Conservation (phyloP, 2,329 filamentous ascomycete genomes). For the Penicillium sp. region DNA sequence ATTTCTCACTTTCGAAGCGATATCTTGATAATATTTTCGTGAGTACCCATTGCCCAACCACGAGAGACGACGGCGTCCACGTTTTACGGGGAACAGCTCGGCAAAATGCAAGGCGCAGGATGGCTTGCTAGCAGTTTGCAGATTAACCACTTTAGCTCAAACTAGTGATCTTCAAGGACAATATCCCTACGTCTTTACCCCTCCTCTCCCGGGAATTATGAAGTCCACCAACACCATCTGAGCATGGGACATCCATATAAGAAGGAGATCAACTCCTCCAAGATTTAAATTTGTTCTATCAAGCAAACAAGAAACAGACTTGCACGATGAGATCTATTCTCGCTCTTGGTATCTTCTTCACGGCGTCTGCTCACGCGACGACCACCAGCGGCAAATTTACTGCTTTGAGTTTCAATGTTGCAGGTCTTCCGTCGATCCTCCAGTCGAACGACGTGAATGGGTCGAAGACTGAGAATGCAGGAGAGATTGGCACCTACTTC, state of each 20-base stretch:
- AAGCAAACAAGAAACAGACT: neutral
- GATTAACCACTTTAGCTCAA: slow-evolving; percentile 4
- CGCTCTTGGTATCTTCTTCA: slow-evolving; percentile 11
- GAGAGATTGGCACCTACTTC: slow-evolving; percentile 63
- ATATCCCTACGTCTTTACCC: neutral
- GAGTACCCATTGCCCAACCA: slow-evolving; percentile 4
- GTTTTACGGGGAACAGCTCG: slow-evolving; percentile 3
- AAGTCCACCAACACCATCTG: slow-evolving; percentile 1
- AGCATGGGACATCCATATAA: slow-evolving; percentile 9
- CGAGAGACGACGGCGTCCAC: neutral
- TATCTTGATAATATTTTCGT: neutral
- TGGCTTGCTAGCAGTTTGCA: slow-evolving; percentile 7
- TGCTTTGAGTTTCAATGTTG: slow-evolving; percentile 64
- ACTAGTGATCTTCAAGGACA: neutral
- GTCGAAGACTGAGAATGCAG: slow-evolving; percentile 65
- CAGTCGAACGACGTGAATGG: slow-evolving; percentile 67
- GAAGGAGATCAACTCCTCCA: neutral
- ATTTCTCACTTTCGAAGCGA: neutral
- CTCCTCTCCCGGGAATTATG: neutral
- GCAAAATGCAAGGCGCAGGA: neutral
- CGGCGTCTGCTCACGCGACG: slow-evolving; percentile 22
- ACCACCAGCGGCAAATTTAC: slow-evolving; percentile 55
- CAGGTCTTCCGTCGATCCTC: slow-evolving; percentile 60
- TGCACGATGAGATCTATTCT: slow-evolving; percentile 16
- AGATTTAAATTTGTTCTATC: neutral